Evolutionary conservation across 1,284 basidiomycete species (phyloP), one percentile per base, ranked within the genome.

Genomic region (Cronartium ribicola): DNA sequence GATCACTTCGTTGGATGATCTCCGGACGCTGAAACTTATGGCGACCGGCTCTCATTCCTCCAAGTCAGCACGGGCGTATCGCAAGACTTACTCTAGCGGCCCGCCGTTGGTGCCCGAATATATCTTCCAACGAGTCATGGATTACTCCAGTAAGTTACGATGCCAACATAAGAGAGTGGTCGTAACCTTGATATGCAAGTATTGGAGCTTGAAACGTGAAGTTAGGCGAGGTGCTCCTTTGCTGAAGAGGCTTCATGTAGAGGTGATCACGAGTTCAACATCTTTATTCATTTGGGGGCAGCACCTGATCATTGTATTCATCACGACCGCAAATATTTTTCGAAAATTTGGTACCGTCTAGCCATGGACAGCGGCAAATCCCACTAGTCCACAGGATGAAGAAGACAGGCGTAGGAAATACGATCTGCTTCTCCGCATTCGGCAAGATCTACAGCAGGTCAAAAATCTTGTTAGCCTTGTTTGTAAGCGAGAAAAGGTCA

Each of bases 161-260:
- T 83, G 97, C 1, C 84, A 89, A 73, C 92, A 92, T 80, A 92
- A 91, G 80, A 80, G 83, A 2, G 88, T 90, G 43, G 90, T 95
- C 68, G 83, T 98, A 4, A 86, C 88, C 66, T 83, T 89, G 79
- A 84, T 95, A 44, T 94, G 91, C 78, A 87, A 88, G 78, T 99
- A 97, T 80, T 99, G 95, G 95, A 97, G 94, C 80, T 81, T 98
- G 81, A 98, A 98, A 82, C 84, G 95, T 5, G 94, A 98, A 81
- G 91, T 88, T 0, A 86, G 95, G 75, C 84, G 95, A 57, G 96
- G 96, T 2, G 96, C 96, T 2, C 94, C 95, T 1, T 82, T 98
- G 67, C 83, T 99, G 78, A 98, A 98, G 82, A 83, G 96, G 65
- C 82, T 99, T 67, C 94, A 99, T 83, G 84, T 98, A 41, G 95